These are phyloP conservation scores for Candida loeiensis DNA, from an alignment of 805 yeast species.

Conservation along the genomic window DNA sequence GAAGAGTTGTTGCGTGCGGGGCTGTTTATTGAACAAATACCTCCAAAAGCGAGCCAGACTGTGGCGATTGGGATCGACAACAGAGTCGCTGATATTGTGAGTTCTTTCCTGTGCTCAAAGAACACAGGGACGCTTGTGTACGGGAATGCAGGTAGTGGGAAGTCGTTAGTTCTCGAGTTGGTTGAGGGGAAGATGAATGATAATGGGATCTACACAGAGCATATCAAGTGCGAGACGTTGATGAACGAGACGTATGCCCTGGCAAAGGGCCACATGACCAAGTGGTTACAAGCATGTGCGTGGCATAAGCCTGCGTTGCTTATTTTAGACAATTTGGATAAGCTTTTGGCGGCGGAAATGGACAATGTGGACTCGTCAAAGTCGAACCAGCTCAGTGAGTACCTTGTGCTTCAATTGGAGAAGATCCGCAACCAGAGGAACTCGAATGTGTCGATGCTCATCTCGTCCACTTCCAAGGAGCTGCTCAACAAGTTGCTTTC, in stretches of 20 bases:
- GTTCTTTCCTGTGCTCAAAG: slow-evolving; percentile 39
- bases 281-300: slow-evolving; percentile 49
- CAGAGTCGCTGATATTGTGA: slow-evolving; percentile 36
- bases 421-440: slow-evolving; percentile 43
- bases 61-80: slow-evolving; percentile 57
- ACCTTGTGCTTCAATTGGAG: slow-evolving; percentile 44
- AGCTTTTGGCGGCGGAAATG: slow-evolving; percentile 62
- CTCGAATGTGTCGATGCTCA: slow-evolving; percentile 52
- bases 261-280: slow-evolving; percentile 40
- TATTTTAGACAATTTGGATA: slow-evolving; percentile 75
- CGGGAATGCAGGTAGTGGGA: slow-evolving; percentile 84
- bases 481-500: slow-evolving; percentile 57
- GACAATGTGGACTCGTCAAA: slow-evolving; percentile 54
- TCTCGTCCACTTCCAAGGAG: slow-evolving; percentile 63
- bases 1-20: slow-evolving; percentile 44
- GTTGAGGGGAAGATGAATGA: slow-evolving; percentile 36
- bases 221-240: slow-evolving; percentile 51
- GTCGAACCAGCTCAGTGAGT: slow-evolving; percentile 64
- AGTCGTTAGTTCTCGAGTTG: slow-evolving; percentile 51
- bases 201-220: slow-evolving; percentile 44
- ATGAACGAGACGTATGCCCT: slow-evolving; percentile 52
- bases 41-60: neutral
- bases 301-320: slow-evolving; percentile 81
- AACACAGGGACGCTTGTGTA: slow-evolving; percentile 57
- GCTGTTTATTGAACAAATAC: slow-evolving; percentile 30